A percentile compares a stretch with the other conserved stretches of the same genome.
These are phyloP conservation scores for Pyronema omphalodes DNA, from an alignment of 495 filamentous ascomycete genomes.

Conservation along the genomic window DNA sequence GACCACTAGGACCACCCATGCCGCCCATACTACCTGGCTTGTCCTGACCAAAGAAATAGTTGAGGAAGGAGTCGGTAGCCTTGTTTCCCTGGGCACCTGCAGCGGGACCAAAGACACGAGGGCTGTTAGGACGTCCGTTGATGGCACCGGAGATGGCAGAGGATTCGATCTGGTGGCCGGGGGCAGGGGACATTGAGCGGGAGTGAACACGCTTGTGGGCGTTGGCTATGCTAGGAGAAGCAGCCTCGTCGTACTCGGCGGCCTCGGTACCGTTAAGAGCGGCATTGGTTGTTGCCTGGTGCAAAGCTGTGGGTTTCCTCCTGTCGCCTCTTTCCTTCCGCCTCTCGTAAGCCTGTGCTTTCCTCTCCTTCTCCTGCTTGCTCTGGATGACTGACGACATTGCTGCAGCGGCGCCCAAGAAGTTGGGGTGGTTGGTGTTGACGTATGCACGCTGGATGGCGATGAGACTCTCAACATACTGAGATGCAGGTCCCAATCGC, in stretches of 20 bases:
- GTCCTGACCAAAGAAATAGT: constrained; percentile 97
- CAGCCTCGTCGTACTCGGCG: constrained; percentile 57
- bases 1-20: not conserved
- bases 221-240: constrained; percentile 13
- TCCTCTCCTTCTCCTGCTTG: constrained; percentile 83
- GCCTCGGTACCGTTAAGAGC: constrained; percentile 51
- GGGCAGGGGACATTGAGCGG: constrained; percentile 22
- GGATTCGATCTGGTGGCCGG: constrained; percentile 17
- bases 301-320: constrained; percentile 31
- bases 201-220: constrained; percentile 19
- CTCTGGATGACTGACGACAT: constrained; percentile 91
- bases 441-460: constrained; percentile 96
- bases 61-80: constrained; percentile 75
- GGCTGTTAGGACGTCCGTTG: constrained; percentile 21
- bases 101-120: constrained; percentile 15
- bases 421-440: constrained; percentile 98
- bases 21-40: constrained; percentile 26
- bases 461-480: constrained; percentile 88
- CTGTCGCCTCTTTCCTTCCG: constrained; percentile 57
- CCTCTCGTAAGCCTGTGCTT: constrained; percentile 60
- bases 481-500: constrained; percentile 67
- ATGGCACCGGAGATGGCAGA: constrained; percentile 18
- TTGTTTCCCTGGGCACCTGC: constrained; percentile 32
- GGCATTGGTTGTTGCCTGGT: constrained; percentile 11
- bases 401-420: constrained; percentile 89